Conservation (phyloP, 306 rosid species). For the Calophaca sinica region DNA sequence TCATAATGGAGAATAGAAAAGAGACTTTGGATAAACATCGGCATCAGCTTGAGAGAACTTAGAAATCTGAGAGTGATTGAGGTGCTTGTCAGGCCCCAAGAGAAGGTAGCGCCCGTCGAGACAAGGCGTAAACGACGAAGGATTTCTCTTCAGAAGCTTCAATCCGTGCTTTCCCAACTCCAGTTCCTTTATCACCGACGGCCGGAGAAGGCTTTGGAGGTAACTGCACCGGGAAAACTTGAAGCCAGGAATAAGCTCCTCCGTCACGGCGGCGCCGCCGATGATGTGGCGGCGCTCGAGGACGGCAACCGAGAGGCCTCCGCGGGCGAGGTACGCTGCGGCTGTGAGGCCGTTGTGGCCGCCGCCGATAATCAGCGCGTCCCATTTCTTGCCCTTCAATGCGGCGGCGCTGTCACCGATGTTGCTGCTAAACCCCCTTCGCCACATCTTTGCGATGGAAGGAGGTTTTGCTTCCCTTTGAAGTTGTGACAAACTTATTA, state of each 20-base stretch:
- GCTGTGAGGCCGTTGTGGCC: constrained; percentile 96
- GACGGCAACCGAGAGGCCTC: constrained; percentile 89
- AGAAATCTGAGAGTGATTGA: constrained; percentile 79
- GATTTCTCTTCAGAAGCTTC: constrained; percentile 82
- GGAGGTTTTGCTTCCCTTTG: neutral
- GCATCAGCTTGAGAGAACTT: constrained; percentile 85
- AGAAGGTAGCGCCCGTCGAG: constrained; percentile 90
- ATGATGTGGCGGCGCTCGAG: constrained; percentile 90
- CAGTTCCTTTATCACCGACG: constrained; percentile 76
- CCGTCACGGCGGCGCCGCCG: constrained; percentile 94
- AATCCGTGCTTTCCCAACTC: constrained; percentile 83
- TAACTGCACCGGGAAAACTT: constrained; percentile 96
- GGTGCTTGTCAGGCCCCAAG: constrained; percentile 69
- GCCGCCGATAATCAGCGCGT: constrained; percentile 86
- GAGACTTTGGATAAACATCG: constrained; percentile 79
- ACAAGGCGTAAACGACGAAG: constrained; percentile 94
- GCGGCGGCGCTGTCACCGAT: constrained; percentile 26
- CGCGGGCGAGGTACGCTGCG: constrained; percentile 93
- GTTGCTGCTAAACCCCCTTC: constrained; percentile 62
- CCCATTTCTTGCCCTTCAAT: constrained; percentile 81
- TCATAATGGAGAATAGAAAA: neutral
- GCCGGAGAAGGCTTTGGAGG: constrained; percentile 92
- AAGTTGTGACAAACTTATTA: neutral
- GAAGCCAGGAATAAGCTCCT: constrained; percentile 86
- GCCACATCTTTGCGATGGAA: constrained; percentile 59